phyloP scores from a whole-genome alignment of 495 filamentous ascomycete genomes.

The Poronia punctata region DNA sequence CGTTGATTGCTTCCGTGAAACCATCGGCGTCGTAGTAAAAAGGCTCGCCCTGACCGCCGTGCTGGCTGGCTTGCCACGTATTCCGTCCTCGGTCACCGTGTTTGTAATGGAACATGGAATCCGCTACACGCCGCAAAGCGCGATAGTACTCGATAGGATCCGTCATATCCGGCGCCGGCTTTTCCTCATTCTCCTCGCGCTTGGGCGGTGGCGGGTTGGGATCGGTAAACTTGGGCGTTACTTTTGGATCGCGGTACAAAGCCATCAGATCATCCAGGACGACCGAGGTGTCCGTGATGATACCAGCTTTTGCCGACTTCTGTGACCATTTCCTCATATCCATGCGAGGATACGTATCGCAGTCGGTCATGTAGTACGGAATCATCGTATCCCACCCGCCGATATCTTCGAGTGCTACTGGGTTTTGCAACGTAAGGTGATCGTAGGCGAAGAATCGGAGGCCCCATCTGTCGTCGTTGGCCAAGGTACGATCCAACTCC shows the following conservation, averaged over 20 bases:
- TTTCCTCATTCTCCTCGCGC: constrained; percentile 12
- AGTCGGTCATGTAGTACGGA: constrained; percentile 56
- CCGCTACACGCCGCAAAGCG: constrained; percentile 16
- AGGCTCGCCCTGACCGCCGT: constrained; percentile 53
- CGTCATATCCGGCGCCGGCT: constrained; percentile 1
- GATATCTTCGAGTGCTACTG: constrained; percentile 42
- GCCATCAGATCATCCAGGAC: constrained; percentile 39
- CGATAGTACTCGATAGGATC: constrained; percentile 28
- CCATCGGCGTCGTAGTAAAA: constrained; percentile 50
- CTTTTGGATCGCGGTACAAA: constrained; percentile 38
- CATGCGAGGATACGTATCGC: constrained; percentile 50
- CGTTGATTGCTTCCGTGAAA: constrained; percentile 44
- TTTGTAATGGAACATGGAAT: constrained; percentile 36
- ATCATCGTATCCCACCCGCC: constrained; percentile 55
- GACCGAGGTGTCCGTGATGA: constrained; percentile 47
- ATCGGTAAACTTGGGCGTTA: constrained; percentile 29
- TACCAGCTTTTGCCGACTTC: constrained; percentile 36
- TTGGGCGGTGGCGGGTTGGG: constrained; percentile 28
- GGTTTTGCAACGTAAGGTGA: constrained; percentile 52
- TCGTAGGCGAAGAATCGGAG: constrained; percentile 53
- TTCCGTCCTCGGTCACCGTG: constrained; percentile 42
- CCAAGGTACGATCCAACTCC: constrained; percentile 27
- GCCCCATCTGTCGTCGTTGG: constrained; percentile 37
- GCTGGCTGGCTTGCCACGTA: constrained; percentile 52
- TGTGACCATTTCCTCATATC: constrained; percentile 45